Evolutionary conservation across 208 protist species (phyloP), one percentile per base, ranked within the genome.

Genomic region (Acanthamoeba lenticulata): DNA sequence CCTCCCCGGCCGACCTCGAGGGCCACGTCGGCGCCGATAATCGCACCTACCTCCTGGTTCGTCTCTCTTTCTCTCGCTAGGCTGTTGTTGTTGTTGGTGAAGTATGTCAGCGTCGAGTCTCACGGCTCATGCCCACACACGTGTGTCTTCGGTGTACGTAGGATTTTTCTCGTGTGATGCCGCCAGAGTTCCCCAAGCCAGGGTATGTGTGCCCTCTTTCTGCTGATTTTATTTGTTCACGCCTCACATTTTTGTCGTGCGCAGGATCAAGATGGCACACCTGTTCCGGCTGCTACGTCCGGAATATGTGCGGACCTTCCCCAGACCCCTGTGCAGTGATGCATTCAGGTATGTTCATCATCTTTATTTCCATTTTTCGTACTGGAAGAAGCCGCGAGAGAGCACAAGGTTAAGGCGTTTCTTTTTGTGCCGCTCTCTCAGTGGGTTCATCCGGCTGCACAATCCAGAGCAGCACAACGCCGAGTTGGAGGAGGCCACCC

Each of bases 31-130:
- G 85, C 17, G 36, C 2, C 1, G 95, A 96, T 88, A 94, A 94
- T 11, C 72, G 95, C 45, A 94, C 90, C 27, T 96, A 96, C 44
- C n/a, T 96, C 11, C 42, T 96, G 27, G 95, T 79, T 38, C 69
- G 69, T 79, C 19, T n/a, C n/a, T n/a, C n/a, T n/a, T n/a, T n/a
- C n/a, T n/a, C n/a, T n/a, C n/a, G n/a, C n/a, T n/a, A n/a, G n/a
- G 57, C 57, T 36, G 57, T 2, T 67, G 57, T 79, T 24, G 34
- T 36, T 47, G 11, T 29, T 19, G 6, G 27, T 69, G 60, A 27
- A 5, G 38, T 15, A 24, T 47, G 36, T n/a, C n/a, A n/a, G n/a
- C n/a, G n/a, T n/a, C n/a, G n/a, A n/a, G n/a, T n/a, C n/a, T n/a
- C n/a, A n/a, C n/a, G n/a, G n/a, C n/a, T n/a, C 21, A 11, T 36